These are phyloP conservation scores for Pythium plurisporium DNA, from an alignment of 352 stramenopile species.

Conservation along the genomic window DNA sequence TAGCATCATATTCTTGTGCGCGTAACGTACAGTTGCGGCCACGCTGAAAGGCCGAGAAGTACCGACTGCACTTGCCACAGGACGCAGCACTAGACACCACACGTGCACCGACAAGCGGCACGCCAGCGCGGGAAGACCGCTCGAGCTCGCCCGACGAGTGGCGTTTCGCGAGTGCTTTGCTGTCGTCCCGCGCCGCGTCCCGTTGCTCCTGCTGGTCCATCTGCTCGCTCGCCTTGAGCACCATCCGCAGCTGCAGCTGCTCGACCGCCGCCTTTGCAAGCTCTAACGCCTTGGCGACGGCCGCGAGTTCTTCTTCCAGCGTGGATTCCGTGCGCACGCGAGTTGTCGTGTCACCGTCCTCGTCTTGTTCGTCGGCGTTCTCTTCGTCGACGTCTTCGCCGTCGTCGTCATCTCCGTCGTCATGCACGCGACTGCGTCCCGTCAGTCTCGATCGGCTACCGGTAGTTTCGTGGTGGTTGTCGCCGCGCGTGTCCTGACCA, in stretches of 20 bases:
- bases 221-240: constrained; percentile 42
- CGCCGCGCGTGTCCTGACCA: too few species aligned
- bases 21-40: constrained; percentile 39
- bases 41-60: constrained; percentile 68
- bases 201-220: constrained; percentile 35
- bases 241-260: constrained; percentile 48
- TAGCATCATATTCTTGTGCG: background rate
- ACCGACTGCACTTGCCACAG: constrained; percentile 54
- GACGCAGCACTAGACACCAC: constrained; percentile 24
- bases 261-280: constrained; percentile 51
- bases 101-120: constrained; percentile 39
- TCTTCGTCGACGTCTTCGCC: constrained; percentile 16
- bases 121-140: constrained; percentile 16
- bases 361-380: constrained; percentile 5
- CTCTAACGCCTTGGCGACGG: constrained; percentile 42
- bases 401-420: constrained; percentile 24
- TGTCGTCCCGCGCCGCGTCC: constrained; percentile 15
- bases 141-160: constrained; percentile 5
- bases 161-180: background rate
- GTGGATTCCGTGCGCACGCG: constrained; percentile 9
- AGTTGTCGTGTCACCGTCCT: too few species aligned
- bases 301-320: constrained; percentile 18
- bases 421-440: constrained; percentile 8
- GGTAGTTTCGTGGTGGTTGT: background rate
- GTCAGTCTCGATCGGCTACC: constrained; percentile 6